Conservation (phyloP, 257 asterid species). For the Rauvolfia tetraphylla region DNA sequence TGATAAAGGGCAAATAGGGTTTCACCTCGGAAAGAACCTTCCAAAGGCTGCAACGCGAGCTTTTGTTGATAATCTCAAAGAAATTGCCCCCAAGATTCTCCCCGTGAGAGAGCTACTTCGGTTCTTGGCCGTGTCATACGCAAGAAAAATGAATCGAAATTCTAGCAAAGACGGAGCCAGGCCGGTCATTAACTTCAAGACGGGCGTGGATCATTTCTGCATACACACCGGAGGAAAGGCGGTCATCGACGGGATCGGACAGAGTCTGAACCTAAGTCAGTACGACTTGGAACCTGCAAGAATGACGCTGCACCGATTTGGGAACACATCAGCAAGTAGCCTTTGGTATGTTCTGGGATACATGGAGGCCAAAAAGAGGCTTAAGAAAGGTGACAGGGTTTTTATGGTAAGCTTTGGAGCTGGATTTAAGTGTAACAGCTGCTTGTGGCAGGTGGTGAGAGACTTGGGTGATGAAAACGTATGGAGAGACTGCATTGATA, state of each 20-base stretch:
- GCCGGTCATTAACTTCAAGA: constrained; percentile 53
- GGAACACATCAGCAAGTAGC: constrained; percentile 93
- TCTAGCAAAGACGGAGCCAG: constrained; percentile 29
- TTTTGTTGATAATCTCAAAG: constrained; percentile 68
- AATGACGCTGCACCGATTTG: constrained; percentile 92
- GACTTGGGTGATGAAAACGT: constrained; percentile 63
- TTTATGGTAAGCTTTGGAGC: constrained; percentile 94
- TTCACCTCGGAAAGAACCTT: constrained; percentile 63
- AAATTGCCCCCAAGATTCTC: constrained; percentile 57
- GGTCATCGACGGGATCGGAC: constrained; percentile 70
- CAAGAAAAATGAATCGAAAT: constrained; percentile 19
- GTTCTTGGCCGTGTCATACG: constrained; percentile 24
- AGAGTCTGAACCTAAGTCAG: constrained; percentile 46
- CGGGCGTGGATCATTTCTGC: constrained; percentile 86
- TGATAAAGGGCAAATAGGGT: constrained; percentile 49
- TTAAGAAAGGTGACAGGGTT: constrained; percentile 64
- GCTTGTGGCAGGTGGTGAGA: constrained; percentile 80
- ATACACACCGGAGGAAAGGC: constrained; percentile 95
- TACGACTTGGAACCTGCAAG: constrained; percentile 88
- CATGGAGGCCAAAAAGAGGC: constrained; percentile 79
- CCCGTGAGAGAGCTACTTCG: constrained; percentile 61
- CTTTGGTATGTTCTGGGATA: constrained; percentile 87
- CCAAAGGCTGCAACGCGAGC: constrained; percentile 84
- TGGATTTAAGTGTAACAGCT: constrained; percentile 90
- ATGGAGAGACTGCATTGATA: constrained; percentile 55